Base-by-base conservation (phyloP, 176 grass and related monocot genomes). In the Eremochloa ophiuroides region DNA sequence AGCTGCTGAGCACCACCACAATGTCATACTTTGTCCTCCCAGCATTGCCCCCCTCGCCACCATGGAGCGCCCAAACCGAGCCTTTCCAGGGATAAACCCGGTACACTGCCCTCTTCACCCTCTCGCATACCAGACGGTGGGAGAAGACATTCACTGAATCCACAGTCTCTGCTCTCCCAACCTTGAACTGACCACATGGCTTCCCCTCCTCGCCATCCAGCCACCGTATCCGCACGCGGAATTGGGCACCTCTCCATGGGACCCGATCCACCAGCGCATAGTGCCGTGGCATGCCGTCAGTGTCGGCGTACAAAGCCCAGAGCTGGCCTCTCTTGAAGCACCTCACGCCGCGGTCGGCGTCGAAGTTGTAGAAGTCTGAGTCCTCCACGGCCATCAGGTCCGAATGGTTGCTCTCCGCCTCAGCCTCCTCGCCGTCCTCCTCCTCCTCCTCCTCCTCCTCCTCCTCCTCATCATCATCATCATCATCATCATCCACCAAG, bases 361-460 rank as follows among this genome's bases (percentile, higher is more conserved):
- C 94, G 25, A 97, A 97, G 68, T 97, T 80, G 76, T 97, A 94
- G 72, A 97, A 97, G 80, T 97, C 91, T 0, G 94, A 97, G 76
- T 97, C 94, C 76, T 88, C 89, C 42, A 97, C 91, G 5, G 77
- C 51, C 89, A 97, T 97, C 43, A 92, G 51, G 65, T 83, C 87
- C 33, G 77, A 76, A 1, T 88, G 65, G 5, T 47, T 17, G 28
- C 46, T 84, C 39, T 87, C 50, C 17, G 17, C 46, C 8, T 76
- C 53, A 40, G 10, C 66, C 31, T 81, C 87, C 25, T 34, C 71
- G 30, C 17, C 70, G 1, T 78, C 81, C 8, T 73, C 65, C 13
- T 71, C 66, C 15, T n/a, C n/a, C n/a, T n/a, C n/a, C n/a, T n/a
- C 66, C 31, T 81, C 87, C 25, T 34, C 71, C 25, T 17, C 70